Percentiles rank a stretch among this genome's conserved stretches.
phyloP scores from a whole-genome alignment of 2,329 filamentous ascomycete genomes.

The Colletotrichum destructivum region DNA sequence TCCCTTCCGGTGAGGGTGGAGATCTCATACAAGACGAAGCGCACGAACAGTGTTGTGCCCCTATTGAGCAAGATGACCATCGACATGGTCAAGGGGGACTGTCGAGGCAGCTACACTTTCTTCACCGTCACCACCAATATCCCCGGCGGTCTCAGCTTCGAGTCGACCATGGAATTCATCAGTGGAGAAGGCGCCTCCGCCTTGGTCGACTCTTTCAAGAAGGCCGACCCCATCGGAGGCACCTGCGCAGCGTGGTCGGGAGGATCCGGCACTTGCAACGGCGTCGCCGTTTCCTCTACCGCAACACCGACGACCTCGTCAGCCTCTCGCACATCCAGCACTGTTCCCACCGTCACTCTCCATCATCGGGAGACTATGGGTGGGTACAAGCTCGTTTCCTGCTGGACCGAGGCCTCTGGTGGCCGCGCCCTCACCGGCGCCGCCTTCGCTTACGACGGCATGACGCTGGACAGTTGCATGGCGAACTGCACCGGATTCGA shows the following conservation, averaged over 20 bases:
- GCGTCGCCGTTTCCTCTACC: conserved; percentile 38
- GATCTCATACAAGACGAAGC: conserved; percentile 61
- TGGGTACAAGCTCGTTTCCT: conserved; percentile 73
- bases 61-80: conserved; percentile 56
- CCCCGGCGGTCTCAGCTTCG: conserved; percentile 60
- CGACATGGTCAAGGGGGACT: conserved; percentile 59
- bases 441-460: conserved; percentile 60
- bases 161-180: conserved; percentile 62
- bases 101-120: conserved; percentile 64
- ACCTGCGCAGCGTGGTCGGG: conserved; percentile 59
- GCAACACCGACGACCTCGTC: conserved; percentile 39
- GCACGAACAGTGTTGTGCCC: conserved; percentile 58
- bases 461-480: conserved; percentile 66
- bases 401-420: conserved; percentile 67
- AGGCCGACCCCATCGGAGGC: conserved; percentile 59
- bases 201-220: conserved; percentile 64
- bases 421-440: conserved; percentile 61
- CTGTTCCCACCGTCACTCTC: conserved; percentile 50
- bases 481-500: conserved; percentile 61
- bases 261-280: conserved; percentile 50
- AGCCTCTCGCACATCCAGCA: conserved; percentile 47
- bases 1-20: conserved; percentile 58
- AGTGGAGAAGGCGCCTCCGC: conserved; percentile 54
- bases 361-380: conserved; percentile 57
- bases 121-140: conserved; percentile 61